phyloP scores from a whole-genome alignment of 2,329 filamentous ascomycete species.

The Botryotinia calthae region DNA sequence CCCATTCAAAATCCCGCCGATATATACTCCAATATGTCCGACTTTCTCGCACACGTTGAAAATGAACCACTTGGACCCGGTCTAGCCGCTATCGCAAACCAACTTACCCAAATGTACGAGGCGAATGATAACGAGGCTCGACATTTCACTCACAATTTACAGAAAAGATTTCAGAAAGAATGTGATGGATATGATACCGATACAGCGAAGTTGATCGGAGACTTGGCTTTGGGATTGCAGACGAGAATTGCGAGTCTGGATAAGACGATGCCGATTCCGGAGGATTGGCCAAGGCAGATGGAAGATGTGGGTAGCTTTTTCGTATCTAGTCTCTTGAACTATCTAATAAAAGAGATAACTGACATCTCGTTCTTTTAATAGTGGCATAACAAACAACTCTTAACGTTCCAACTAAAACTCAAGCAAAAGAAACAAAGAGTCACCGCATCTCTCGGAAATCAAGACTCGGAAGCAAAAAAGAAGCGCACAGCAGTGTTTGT shows the following conservation, averaged over 20 bases:
- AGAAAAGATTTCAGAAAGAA: not conserved
- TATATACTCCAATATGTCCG: not conserved
- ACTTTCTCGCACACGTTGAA: not conserved
- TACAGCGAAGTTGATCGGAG: not conserved
- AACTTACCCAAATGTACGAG: not conserved
- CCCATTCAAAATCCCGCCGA: not conserved
- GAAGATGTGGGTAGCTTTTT: not conserved
- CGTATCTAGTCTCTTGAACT: not conserved
- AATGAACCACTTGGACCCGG: not conserved
- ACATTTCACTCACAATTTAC: not conserved
- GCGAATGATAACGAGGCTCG: not conserved
- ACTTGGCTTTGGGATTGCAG: not conserved
- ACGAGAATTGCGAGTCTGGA: not conserved
- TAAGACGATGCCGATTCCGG: not conserved
- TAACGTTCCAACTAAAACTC: not conserved
- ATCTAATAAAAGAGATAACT: not conserved
- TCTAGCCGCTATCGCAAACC: not conserved
- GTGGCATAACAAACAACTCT: not conserved
- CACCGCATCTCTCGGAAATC: not conserved
- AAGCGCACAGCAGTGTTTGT: not conserved
- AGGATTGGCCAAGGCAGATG: conserved; percentile 2
- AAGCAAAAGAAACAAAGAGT: not conserved
- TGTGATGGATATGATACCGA: not conserved
- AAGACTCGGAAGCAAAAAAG: not conserved
- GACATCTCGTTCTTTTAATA: not conserved